These are phyloP conservation scores for Verticillium dahliae DNA, from an alignment of 2,329 filamentous ascomycete species.

Conservation along the genomic window DNA sequence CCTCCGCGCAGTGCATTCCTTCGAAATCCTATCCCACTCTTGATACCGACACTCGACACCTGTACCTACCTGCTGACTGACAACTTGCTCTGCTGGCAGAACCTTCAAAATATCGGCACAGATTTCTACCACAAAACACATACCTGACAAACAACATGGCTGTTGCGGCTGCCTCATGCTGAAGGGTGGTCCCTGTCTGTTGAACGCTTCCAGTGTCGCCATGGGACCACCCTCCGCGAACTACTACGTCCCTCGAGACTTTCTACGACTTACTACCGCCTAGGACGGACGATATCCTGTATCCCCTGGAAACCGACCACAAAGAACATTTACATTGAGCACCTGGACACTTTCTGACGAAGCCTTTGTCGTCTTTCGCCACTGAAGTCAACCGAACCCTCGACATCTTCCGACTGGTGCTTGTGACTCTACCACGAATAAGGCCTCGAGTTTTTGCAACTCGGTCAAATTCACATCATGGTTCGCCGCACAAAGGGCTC, in stretches of 20 bases:
- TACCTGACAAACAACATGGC: conserved; percentile 5
- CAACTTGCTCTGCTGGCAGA: background rate
- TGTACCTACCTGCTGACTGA: background rate
- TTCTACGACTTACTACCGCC: background rate
- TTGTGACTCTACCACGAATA: background rate
- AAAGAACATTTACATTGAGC: background rate
- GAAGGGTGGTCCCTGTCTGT: conserved; percentile 45
- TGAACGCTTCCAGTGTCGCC: conserved; percentile 39
- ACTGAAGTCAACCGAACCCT: background rate
- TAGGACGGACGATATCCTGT: background rate
- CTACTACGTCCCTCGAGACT: conserved; percentile 23
- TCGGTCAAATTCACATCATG: conserved; percentile 5
- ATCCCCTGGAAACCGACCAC: background rate
- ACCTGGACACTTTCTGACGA: background rate
- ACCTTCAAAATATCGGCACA: background rate
- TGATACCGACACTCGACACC: too few species aligned
- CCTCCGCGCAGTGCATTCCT: background rate
- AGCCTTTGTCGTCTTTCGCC: background rate
- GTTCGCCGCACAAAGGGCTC: conserved; percentile 21
- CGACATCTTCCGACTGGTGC: background rate
- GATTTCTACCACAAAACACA: background rate
- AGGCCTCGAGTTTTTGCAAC: too few species aligned
- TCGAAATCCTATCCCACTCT: background rate
- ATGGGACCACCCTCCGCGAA: conserved; percentile 52
- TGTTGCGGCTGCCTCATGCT: conserved; percentile 38